These are phyloP conservation scores for Chiua sp. DNA, from an alignment of 1,284 basidiomycete genomes.

Conservation along the genomic window DNA sequence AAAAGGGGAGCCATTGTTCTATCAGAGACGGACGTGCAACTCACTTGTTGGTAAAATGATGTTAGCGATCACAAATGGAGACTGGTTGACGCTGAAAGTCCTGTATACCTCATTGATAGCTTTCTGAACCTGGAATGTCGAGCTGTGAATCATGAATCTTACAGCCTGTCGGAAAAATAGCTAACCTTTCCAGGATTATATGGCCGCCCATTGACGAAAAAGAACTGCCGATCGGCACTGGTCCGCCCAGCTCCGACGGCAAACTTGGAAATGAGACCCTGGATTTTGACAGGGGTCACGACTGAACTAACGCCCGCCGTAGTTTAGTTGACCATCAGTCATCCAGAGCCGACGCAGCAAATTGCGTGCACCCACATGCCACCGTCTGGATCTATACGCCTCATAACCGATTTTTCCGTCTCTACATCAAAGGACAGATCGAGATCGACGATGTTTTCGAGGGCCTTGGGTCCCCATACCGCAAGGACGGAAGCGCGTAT, in stretches of 20 bases:
- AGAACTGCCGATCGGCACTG: slow-evolving; percentile 89
- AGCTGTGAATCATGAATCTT: neutral
- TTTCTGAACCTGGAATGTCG: slow-evolving; percentile 67
- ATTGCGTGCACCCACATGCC: slow-evolving; percentile 20
- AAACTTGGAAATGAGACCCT: slow-evolving; percentile 85
- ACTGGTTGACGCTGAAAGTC: slow-evolving; percentile 80
- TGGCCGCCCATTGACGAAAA: slow-evolving; percentile 93
- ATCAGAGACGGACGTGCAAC: slow-evolving; percentile 36
- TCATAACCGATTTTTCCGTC: slow-evolving; percentile 56
- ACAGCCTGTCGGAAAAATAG: neutral
- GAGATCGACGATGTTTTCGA: slow-evolving; percentile 77
- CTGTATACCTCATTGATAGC: slow-evolving; percentile 90
- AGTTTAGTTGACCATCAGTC: neutral
- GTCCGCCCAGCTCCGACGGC: slow-evolving; percentile 71
- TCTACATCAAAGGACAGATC: slow-evolving; percentile 75
- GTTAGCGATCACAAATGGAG: slow-evolving; percentile 85
- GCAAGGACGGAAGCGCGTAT: slow-evolving; percentile 72
- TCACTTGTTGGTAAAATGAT: slow-evolving; percentile 79
- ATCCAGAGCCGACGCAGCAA: neutral
- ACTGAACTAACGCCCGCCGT: slow-evolving; percentile 14
- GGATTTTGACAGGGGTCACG: slow-evolving; percentile 59
- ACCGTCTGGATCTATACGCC: slow-evolving; percentile 19
- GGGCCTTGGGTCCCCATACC: slow-evolving; percentile 85
- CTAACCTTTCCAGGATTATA: slow-evolving; percentile 78
- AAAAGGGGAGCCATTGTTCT: neutral